Conservation (phyloP, 139 green algal species). For the Eudorina sp. region DNA sequence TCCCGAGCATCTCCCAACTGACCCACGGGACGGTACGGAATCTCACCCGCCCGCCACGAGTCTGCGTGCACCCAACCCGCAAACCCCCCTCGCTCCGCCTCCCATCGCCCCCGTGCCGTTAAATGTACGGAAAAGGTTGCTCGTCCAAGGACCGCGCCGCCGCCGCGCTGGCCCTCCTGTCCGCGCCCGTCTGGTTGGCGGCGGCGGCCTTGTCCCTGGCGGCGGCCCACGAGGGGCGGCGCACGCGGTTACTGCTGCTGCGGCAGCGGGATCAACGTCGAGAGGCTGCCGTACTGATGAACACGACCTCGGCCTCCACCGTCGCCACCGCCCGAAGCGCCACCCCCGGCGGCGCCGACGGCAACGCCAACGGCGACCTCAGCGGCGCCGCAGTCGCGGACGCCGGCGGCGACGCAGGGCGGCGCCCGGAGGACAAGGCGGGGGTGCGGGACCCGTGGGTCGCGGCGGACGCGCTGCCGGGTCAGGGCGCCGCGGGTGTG, state of each 20-base stretch:
- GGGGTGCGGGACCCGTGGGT: not conserved
- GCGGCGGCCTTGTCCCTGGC: not conserved
- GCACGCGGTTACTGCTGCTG: not conserved
- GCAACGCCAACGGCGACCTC: not conserved
- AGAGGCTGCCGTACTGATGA: slow-evolving; percentile 19
- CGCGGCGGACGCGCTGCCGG: not conserved
- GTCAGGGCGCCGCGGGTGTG: too few relatives aligned
- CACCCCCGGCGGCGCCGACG: not conserved
- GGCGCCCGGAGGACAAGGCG: not conserved
- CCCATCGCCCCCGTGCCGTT: too few relatives aligned
- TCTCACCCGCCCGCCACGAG: too few relatives aligned
- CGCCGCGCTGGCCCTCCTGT: slow-evolving; percentile 6
- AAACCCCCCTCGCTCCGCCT: too few relatives aligned
- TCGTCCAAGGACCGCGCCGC: not conserved
- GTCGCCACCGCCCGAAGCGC: not conserved
- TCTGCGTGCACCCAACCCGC: too few relatives aligned
- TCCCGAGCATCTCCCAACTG: too few relatives aligned
- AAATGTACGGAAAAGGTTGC: too few relatives aligned
- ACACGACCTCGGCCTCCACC: not conserved
- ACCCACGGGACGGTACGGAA: too few relatives aligned
- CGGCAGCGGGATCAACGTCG: not conserved
- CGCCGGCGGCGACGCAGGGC: not conserved
- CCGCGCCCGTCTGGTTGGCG: slow-evolving; percentile 23
- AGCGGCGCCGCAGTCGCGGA: not conserved
- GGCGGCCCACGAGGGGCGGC: slow-evolving; percentile 1